Conservation (phyloP, 306 rosid species). For the Acacia acuminata region DNA sequence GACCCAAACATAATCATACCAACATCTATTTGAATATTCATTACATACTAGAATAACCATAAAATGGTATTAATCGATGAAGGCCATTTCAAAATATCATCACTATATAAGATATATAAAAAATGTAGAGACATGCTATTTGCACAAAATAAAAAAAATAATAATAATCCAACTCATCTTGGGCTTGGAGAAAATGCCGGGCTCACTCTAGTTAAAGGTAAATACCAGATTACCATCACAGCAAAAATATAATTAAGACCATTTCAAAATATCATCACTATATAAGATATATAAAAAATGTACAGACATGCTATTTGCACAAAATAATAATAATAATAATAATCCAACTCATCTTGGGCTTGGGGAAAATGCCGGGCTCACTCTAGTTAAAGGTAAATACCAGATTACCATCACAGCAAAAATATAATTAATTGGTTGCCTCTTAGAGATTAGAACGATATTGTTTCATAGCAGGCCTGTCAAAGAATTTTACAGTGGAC, state of each 20-base stretch:
- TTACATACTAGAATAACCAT: neutral
- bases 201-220: neutral
- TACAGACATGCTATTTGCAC: neutral
- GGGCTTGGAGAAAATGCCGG: neutral
- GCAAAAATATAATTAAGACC: neutral
- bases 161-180: neutral
- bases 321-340: too few species aligned
- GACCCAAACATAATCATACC: neutral
- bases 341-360: neutral
- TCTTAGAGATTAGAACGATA: neutral
- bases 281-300: neutral
- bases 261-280: neutral
- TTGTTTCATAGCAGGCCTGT: neutral
- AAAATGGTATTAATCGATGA: neutral
- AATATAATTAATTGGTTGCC: neutral
- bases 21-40: neutral
- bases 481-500: neutral
- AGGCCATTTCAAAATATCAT: neutral
- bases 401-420: neutral
- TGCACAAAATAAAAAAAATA: neutral
- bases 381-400: neutral
- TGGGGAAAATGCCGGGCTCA: neutral
- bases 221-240: neutral
- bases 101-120: too few species aligned
- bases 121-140: neutral